phyloP scores from a whole-genome alignment of 495 filamentous ascomycete species.

The Terfezia boudieri region DNA sequence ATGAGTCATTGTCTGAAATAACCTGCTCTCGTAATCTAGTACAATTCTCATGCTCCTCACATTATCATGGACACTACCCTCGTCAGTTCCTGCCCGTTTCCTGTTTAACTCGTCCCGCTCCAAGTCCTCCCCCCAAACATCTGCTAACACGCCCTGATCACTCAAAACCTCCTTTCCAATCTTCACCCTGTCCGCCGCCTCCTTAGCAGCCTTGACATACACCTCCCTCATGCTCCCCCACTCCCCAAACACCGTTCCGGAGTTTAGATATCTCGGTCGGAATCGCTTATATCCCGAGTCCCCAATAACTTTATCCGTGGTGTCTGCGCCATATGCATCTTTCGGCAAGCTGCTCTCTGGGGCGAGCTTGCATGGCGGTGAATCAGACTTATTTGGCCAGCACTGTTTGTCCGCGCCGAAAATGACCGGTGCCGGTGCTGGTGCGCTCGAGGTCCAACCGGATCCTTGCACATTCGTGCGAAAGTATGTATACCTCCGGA shows the following conservation, averaged over 20 bases:
- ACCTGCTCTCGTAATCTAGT: slow-evolving; percentile 3
- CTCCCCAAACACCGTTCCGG: background rate
- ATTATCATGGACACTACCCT: background rate
- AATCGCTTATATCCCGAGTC: background rate
- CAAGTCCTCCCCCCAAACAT: background rate
- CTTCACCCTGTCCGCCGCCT: background rate
- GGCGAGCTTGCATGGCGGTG: background rate
- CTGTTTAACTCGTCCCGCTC: background rate
- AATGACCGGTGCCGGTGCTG: slow-evolving; percentile 2
- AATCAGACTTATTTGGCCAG: slow-evolving; percentile 1
- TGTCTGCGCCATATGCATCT: background rate
- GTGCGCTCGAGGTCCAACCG: background rate
- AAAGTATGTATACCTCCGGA: slow-evolving; percentile 4
- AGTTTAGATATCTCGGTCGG: background rate
- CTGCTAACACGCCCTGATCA: background rate
- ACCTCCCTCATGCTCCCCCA: background rate
- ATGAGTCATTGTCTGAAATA: slow-evolving; percentile 9
- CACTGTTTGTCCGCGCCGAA: slow-evolving; percentile 9
- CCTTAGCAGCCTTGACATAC: background rate
- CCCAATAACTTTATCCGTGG: background rate
- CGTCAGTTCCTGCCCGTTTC: background rate
- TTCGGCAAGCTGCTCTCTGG: background rate
- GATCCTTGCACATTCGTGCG: slow-evolving; percentile 3
- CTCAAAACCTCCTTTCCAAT: background rate
- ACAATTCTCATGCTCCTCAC: background rate